Conservation (phyloP, 192 early-diverging fungal species). For the Coemansia reversa region DNA sequence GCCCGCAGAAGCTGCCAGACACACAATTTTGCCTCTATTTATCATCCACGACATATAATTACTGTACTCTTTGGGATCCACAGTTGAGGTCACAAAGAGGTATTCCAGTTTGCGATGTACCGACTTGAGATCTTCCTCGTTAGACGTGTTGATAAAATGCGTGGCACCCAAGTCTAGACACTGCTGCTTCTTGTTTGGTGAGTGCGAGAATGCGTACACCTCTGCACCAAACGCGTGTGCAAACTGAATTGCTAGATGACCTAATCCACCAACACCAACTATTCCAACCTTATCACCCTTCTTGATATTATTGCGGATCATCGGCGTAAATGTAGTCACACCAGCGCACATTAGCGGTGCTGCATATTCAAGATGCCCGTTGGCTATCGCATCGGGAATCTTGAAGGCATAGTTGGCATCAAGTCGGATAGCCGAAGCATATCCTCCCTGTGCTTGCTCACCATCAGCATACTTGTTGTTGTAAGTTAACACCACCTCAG, state of each 20-base stretch:
- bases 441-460: constrained; percentile 54
- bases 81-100: constrained; percentile 41
- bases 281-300: constrained; percentile 66
- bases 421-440: constrained; percentile 62
- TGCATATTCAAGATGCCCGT: constrained; percentile 58
- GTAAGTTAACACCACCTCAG: constrained; percentile 46
- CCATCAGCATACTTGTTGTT: constrained; percentile 60
- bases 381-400: constrained; percentile 42
- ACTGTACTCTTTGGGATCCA: constrained; percentile 31
- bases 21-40: constrained; percentile 48
- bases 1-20: constrained; percentile 55
- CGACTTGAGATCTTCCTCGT: constrained; percentile 29
- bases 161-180: constrained; percentile 58
- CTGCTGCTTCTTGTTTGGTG: constrained; percentile 58
- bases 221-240: constrained; percentile 53
- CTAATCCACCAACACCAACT: constrained; percentile 77
- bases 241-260: constrained; percentile 69
- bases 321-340: constrained; percentile 69
- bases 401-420: constrained; percentile 62
- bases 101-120: constrained; percentile 33
- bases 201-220: constrained; percentile 59
- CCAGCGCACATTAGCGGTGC: constrained; percentile 83
- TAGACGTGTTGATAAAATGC: constrained; percentile 50
- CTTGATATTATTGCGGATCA: constrained; percentile 60
- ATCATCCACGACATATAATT: constrained; percentile 46